These are phyloP conservation scores for Blastocystis hominis DNA, from an alignment of 352 stramenopile genomes.

Conservation along the genomic window DNA sequence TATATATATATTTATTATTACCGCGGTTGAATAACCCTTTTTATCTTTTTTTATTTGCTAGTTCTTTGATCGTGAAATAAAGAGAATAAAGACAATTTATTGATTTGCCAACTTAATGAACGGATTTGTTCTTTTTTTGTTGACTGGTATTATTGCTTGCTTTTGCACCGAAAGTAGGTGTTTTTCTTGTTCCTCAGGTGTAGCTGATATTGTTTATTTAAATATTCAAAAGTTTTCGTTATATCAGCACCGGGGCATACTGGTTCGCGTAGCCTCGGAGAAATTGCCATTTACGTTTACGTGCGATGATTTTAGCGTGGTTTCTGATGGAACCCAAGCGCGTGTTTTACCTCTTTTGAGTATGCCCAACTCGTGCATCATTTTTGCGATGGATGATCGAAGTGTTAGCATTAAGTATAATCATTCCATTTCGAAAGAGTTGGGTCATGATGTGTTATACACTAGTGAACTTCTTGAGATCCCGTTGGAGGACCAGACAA, in stretches of 20 bases:
- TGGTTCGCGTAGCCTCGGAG: neutral
- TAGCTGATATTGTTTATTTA: neutral
- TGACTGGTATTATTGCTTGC: neutral
- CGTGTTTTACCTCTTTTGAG: neutral
- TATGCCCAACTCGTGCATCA: neutral
- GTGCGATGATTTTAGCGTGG: neutral
- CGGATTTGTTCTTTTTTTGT: neutral
- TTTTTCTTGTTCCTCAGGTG: neutral
- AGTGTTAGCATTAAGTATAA: neutral
- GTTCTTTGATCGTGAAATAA: neutral
- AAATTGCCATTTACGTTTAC: constrained; percentile 5
- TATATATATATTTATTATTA: too few relatives aligned
- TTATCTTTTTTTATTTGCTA: neutral
- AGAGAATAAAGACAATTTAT: neutral
- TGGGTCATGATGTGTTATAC: neutral
- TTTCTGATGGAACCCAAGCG: neutral
- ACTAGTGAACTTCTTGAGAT: neutral
- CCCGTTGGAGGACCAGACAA: neutral
- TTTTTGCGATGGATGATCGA: neutral
- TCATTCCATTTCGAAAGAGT: neutral
- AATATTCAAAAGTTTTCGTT: neutral
- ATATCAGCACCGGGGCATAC: neutral
- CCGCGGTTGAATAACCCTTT: too few relatives aligned
- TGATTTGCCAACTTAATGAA: neutral
- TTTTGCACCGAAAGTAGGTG: neutral